Base-by-base conservation (phyloP, 2,329 filamentous ascomycete species). In the Colletotrichum sidae region DNA sequence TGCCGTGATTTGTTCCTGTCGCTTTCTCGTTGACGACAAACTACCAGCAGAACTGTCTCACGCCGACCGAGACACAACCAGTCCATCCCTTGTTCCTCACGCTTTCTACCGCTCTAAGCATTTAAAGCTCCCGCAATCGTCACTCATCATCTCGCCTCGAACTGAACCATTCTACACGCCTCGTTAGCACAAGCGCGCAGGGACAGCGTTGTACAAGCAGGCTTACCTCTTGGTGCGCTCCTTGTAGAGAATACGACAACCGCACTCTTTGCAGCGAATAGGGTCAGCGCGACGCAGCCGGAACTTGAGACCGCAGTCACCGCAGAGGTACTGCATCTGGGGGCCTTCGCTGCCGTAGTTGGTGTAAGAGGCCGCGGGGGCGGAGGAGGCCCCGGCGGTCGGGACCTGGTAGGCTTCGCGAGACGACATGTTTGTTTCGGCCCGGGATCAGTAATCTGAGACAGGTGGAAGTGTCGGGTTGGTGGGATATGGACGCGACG, bases 171-270 rank as follows among this genome's bases (percentile, higher is more conserved):
- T 75, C 95, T 97, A 72, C 60, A 53, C 46, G 12, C 15, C 59
- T 25, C 25, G 60, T 76, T 60, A 75, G 71, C 66, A 65, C 53
- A n/a, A 13, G 17, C 39, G 17, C 37, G 34, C 38, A n/a, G 38
- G 6, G 34, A 10, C 47, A 6, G 25, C 11, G 15, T 8, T 4
- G 6, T 17, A 25, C 4, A 51, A 49, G 55, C 37, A 55, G 65
- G 81, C 91, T 80, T 78, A 97, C 96, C 96, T 89, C 86, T 97
- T 97, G 49, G 96, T 99, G 76, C 96, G 84, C 87, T 97, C 93
- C 88, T 99, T 99, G 82, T 98, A 98, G 71, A 99, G 81, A 67
- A 99, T 94, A 70, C 96, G 90, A 74, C 97, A 96, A 8, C 96
- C 96, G 78, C 96, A 99, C 80, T 94, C 92, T 78, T 92, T 92